A percentile compares a stretch with the other conserved stretches of the same genome.
Evolutionary conservation across 2,329 filamentous ascomycete genomes (phyloP).

Genomic region (Fusarium foetens): DNA sequence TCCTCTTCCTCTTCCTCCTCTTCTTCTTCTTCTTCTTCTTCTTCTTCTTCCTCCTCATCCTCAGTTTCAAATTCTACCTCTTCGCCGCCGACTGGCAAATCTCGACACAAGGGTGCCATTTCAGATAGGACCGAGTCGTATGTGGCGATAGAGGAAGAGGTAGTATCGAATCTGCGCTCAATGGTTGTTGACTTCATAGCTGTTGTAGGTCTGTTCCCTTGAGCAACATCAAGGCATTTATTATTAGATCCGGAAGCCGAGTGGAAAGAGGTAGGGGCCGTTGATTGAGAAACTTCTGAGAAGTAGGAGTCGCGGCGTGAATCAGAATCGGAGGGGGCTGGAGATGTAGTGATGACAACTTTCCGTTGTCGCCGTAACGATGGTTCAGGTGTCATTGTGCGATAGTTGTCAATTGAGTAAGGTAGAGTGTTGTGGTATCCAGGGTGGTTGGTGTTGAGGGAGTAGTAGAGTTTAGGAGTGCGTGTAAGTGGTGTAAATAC

Average conservation of each 20-base stretch:
- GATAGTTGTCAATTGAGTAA: slow-evolving; percentile 9
- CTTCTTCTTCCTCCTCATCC: slow-evolving; percentile 34
- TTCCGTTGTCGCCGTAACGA: slow-evolving; percentile 42
- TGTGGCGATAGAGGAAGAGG: slow-evolving; percentile 74
- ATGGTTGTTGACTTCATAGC: slow-evolving; percentile 16
- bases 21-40: slow-evolving; percentile 35
- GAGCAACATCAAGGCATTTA: slow-evolving; percentile 27
- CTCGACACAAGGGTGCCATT: slow-evolving; percentile 42
- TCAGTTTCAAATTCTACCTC: slow-evolving; percentile 38
- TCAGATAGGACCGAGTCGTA: slow-evolving; percentile 75
- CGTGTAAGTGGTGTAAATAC: slow-evolving; percentile 26
- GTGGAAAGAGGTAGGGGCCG: slow-evolving; percentile 45
- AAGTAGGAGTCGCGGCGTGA: slow-evolving; percentile 45
- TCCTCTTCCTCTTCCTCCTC: slow-evolving; percentile 26
- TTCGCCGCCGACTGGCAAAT: slow-evolving; percentile 38
- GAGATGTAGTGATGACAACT: slow-evolving; percentile 42
- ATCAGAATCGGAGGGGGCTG: slow-evolving; percentile 40
- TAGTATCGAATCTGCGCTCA: slow-evolving; percentile 34
- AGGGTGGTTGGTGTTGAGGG: slow-evolving; percentile 3
- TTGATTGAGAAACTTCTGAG: slow-evolving; percentile 43
- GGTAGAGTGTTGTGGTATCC: slow-evolving; percentile 2
- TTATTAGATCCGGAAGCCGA: slow-evolving; percentile 41
- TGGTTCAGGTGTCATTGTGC: slow-evolving; percentile 32
- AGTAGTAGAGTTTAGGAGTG: slow-evolving; percentile 7
- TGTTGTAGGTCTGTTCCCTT: slow-evolving; percentile 21